Percentiles rank a stretch among this genome's conserved stretches.
phyloP scores from a whole-genome alignment of 164 flowering plant species.

The Vitis amurensis region DNA sequence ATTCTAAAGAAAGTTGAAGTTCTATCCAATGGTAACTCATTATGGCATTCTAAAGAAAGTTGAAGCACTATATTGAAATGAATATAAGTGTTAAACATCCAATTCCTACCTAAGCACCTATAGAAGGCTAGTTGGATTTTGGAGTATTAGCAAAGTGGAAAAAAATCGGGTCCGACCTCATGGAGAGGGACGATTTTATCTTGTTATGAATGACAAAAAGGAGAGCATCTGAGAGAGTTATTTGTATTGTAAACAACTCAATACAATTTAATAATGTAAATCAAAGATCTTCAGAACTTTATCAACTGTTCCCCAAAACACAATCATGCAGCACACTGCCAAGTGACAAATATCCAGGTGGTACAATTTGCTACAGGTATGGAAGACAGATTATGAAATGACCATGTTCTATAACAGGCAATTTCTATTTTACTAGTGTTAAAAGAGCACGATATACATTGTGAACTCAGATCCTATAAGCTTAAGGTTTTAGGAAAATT shows the following conservation, averaged over 20 bases:
- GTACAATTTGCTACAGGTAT: no score
- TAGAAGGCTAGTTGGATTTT: neutral
- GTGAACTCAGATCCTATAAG: no score
- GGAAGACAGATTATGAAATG: neutral
- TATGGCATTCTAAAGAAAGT: no score
- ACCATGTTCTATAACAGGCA: neutral
- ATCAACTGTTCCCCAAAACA: neutral
- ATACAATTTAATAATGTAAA: neutral
- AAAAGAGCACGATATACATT: no score
- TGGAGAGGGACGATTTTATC: neutral
- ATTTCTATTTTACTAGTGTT: neutral
- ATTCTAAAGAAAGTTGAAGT: no score
- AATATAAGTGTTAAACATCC: neutral
- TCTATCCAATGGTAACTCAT: no score
- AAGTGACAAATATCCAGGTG: neutral
- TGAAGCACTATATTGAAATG: conserved; percentile 1
- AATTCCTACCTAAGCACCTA: neutral
- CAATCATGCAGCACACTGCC: neutral
- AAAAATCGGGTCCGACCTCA: neutral
- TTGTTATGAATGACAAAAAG: neutral
- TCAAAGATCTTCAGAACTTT: neutral
- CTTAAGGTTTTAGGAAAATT: no score
- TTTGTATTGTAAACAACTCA: neutral
- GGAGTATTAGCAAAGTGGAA: neutral
- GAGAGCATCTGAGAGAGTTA: neutral